Evolutionary conservation across 2,329 filamentous ascomycete species (phyloP), one percentile per base, ranked within the genome.

Genomic region (Nemania serpens): DNA sequence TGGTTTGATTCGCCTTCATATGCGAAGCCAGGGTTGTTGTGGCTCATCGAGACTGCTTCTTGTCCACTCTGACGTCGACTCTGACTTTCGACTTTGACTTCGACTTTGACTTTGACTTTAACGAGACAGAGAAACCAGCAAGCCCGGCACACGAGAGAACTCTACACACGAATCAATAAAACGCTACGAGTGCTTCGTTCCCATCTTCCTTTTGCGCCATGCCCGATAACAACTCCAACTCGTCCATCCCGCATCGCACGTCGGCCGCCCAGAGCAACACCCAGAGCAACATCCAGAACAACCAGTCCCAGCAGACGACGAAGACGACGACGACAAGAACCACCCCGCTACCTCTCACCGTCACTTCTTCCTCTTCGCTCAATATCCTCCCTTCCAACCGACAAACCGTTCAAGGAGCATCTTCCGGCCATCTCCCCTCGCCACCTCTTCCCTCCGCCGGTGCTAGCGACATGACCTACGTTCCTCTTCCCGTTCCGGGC

Each of bases 331-430:
- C n/a, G n/a, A n/a, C n/a, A n/a, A n/a, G n/a, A n/a, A n/a, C n/a
- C n/a, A n/a, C n/a, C n/a, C n/a, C n/a, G n/a, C 70, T 9, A 69
- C 68, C 5, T 22, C 22, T 22, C 10, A 22, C 43, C 22, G 63
- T 63, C 12, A 63, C 80, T 2, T 58, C 68, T 5, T 77, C 79
- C 22, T 75, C 81, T 6, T 79, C 81, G 13, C 75, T 85, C 33
- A 82, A 86, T 63, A 83, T 87, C 66, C 78, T 87, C 18, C 84
- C 84, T 75, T 85, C 67, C 10, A 81, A 80, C 69, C 76, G 79
- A 42, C 76, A 71, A 52, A 75, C 80, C 43, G 77, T 85, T 60
- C 64, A 81, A 77, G 75, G 78, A 37, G 67, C 73, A 4, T 70
- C 76, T 3, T 74, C 76, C 2, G 71, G 71, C 5, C 71, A 72